A percentile compares a stretch with the other conserved stretches of the same genome.
Evolutionary conservation across 129 eudicot species (phyloP).

Genomic region (Escallonia herrerae): DNA sequence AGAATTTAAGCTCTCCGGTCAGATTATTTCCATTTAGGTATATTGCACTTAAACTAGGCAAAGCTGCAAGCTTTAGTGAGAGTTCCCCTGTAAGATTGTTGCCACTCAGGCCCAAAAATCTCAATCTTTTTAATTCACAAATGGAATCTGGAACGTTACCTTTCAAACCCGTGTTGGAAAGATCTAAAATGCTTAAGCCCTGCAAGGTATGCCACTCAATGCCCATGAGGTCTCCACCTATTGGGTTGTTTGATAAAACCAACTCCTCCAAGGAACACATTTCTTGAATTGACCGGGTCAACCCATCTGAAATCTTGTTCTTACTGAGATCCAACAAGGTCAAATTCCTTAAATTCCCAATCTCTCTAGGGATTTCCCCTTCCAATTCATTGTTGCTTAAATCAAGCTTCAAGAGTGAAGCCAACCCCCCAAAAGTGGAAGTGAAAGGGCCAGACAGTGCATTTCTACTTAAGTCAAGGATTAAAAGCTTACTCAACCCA

Average conservation of each 20-base stretch:
- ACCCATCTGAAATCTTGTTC: slow-evolving; percentile 59
- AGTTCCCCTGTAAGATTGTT: slow-evolving; percentile 56
- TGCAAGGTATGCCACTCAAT: slow-evolving; percentile 45
- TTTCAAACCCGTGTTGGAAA: slow-evolving; percentile 43
- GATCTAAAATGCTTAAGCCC: slow-evolving; percentile 48
- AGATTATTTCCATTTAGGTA: slow-evolving; percentile 71
- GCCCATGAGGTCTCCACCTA: slow-evolving; percentile 46
- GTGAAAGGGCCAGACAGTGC: slow-evolving; percentile 54
- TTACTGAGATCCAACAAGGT: slow-evolving; percentile 72
- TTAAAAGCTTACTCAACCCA: slow-evolving; percentile 44
- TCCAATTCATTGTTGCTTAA: slow-evolving; percentile 50
- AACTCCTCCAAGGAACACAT: slow-evolving; percentile 61
- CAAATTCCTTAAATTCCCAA: slow-evolving; percentile 49
- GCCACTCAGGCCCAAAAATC: slow-evolving; percentile 67
- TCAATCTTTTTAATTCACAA: slow-evolving; percentile 27
- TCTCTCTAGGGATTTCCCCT: slow-evolving; percentile 48
- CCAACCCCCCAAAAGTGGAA: slow-evolving; percentile 47
- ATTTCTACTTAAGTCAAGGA: slow-evolving; percentile 71
- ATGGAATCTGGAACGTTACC: slow-evolving; percentile 67
- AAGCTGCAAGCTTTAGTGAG: slow-evolving; percentile 39
- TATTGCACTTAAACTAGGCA: slow-evolving; percentile 51
- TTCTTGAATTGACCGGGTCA: slow-evolving; percentile 42
- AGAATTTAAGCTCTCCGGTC: slow-evolving; percentile 64
- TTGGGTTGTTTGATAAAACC: slow-evolving; percentile 59
- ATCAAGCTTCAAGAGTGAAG: slow-evolving; percentile 73